These are phyloP conservation scores for Pyrenochaeta sp. DNA, from an alignment of 2,329 filamentous ascomycete species.

Conservation along the genomic window DNA sequence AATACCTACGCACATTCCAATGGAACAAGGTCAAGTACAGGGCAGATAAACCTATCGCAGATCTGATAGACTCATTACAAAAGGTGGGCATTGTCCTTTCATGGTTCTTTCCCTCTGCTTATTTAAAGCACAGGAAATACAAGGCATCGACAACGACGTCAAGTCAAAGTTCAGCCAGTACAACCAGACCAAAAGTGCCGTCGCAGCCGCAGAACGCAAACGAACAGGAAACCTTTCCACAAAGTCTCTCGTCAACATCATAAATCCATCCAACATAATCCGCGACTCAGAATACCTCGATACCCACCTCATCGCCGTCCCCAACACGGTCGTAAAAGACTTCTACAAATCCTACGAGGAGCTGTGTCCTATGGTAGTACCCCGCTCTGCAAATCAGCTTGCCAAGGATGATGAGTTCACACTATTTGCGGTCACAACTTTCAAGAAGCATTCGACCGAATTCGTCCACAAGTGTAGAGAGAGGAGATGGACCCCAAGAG, in stretches of 20 bases:
- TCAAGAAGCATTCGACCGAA: conserved; percentile 88
- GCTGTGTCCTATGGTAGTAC: conserved; percentile 88
- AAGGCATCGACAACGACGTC: conserved; percentile 94
- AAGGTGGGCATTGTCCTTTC: conserved; percentile 65
- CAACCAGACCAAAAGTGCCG: conserved; percentile 86
- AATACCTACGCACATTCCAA: conserved; percentile 86
- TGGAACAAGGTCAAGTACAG: conserved; percentile 99
- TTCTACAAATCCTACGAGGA: conserved; percentile 92
- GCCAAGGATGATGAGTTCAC: conserved; percentile 89
- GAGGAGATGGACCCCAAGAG: conserved; percentile 91
- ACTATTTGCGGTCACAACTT: conserved; percentile 87
- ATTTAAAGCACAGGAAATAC: conserved; percentile 71
- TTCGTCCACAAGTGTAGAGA: conserved; percentile 94
- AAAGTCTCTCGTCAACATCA: conserved; percentile 89
- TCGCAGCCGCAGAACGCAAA: conserved; percentile 82
- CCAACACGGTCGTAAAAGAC: conserved; percentile 80
- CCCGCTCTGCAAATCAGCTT: conserved; percentile 81
- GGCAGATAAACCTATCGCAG: conserved; percentile 86
- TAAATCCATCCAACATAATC: conserved; percentile 76
- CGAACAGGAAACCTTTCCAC: conserved; percentile 95
- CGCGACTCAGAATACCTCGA: conserved; percentile 96
- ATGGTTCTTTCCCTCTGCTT: background rate
- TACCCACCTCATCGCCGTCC: conserved; percentile 92
- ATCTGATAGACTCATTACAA: conserved; percentile 86
- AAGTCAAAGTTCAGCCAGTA: conserved; percentile 95